Evolutionary conservation across 352 stramenopile genomes (phyloP), one percentile per base, ranked within the genome.

Genomic region (Elongisporangium prolatum): DNA sequence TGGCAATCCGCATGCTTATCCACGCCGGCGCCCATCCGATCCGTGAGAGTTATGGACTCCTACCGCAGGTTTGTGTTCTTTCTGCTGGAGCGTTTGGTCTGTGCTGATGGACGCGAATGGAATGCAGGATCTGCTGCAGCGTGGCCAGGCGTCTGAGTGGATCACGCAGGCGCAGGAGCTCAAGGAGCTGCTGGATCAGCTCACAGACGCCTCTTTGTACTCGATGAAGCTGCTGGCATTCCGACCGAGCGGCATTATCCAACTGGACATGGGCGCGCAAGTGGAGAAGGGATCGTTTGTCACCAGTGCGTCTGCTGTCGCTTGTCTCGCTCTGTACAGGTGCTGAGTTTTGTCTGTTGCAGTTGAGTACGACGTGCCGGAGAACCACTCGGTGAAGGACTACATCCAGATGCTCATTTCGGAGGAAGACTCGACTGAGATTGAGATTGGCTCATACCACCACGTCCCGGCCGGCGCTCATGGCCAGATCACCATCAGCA

Each of bases 371-470:
- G 78, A 90, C 40, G 81, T 86, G 0, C 86, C 86, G 11, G 86
- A 87, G 59, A 88, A 72, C 14, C 86, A 95, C 72, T 95, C 84
- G 6, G 57, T 73, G 21, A 93, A 91, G 57, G 86, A 95, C 59
- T 95, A 95, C 61, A 88, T 95, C 48, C 86, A 95, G 54, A 71
- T 95, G 38, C 64, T 95, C 6, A 85, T 89, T 37, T 91, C 83
- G 2, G 63, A 86, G 47, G 79, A 91, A 71, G 72, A 85, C 44
- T 88, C 82, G 18, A 56, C 69, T 2, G 83, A 92, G 50, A 77
- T 95, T 25, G 68, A 92, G 56, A 91, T 71, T n/a, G 81, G 83
- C 0, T 86, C 83, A 14, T 88, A 90, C 59, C 82, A 95, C 52
- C 82, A 84, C 38, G 82, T 95, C 0, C 85, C 83, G 4, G 54